Conservation (phyloP, 148 eudicot genomes). For the Fagopyrum tataricum region DNA sequence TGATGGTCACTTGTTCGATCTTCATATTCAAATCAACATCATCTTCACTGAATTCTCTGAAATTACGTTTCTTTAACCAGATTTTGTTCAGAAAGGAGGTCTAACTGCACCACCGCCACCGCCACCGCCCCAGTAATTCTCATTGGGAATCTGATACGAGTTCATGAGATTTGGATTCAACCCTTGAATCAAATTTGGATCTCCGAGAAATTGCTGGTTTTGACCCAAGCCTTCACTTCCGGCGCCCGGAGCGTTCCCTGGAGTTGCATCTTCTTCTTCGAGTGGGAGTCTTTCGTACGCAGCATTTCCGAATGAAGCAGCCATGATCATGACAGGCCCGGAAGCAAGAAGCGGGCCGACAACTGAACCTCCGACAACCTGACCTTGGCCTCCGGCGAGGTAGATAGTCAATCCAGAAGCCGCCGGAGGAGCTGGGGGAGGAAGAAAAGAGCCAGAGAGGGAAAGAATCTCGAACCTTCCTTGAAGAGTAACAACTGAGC, state of each 20-base stretch:
- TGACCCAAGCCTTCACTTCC: constrained; percentile 17
- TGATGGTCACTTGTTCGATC: neutral
- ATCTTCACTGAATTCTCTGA: no score
- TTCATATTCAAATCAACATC: neutral
- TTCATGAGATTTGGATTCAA: neutral
- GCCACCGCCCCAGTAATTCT: neutral
- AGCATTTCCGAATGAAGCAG: constrained; percentile 41
- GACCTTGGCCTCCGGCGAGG: constrained; percentile 38
- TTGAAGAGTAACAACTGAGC: constrained; percentile 31
- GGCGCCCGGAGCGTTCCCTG: neutral
- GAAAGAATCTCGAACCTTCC: constrained; percentile 37
- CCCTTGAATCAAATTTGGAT: neutral
- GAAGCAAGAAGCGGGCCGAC: constrained; percentile 32
- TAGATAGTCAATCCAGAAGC: constrained; percentile 33
- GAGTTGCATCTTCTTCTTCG: constrained; percentile 20
- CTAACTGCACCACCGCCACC: neutral
- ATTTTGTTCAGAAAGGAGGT: neutral
- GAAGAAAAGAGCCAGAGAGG: constrained; percentile 28
- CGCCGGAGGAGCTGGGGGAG: constrained; percentile 40
- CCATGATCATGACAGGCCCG: constrained; percentile 37
- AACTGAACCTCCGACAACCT: constrained; percentile 36
- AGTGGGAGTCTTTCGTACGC: constrained; percentile 34
- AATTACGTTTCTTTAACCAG: no score
- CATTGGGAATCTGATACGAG: neutral
- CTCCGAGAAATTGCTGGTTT: constrained; percentile 6